Base-by-base conservation (phyloP, 169 alveolate genomes). In the Cryptosporidium felis region DNA sequence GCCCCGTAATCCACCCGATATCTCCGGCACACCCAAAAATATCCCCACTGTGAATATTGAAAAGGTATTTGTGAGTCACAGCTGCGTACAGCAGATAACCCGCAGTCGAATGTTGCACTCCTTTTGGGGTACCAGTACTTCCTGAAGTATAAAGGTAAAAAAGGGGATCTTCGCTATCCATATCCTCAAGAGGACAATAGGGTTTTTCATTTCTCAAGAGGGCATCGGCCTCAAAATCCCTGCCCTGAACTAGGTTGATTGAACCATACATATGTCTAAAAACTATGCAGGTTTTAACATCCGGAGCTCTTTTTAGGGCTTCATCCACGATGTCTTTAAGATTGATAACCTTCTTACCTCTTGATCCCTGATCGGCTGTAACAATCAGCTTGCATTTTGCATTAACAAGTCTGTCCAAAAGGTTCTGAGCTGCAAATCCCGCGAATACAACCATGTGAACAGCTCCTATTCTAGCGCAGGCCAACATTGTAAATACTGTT, bases 1-100 rank as follows among this genome's bases (percentile, higher is more conserved):
- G 99, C 2, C 99, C 99, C 10, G 98, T 96, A 79, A 97, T 97
- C 99, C 99, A 97, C 9, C 99, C 99, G 41, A 96, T 91, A 89
- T 97, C 99, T 5, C 99, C 98, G 44, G 97, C 95, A 80, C 98
- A 95, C 26, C 97, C 97, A 88, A 93, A 95, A 40, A 94, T 88
- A 88, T 96, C 99, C 16, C 96, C 95, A 6, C 82, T 88, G 45
- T 91, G 92, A 62, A 91, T 89, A 88, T 96, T 97, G 82, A 95
- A 96, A 40, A 94, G 90, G 90, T 94, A 92, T 74, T 95, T 95
- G 81, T 92, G 94, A 4, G 98, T 93, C 14, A 96, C 89, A 38
- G 92, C 93, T 36, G 97, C 94, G 80, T 93, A 96, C 41, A 95
- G 90, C 93, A 94, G 89, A 80, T 93, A 95, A 3, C 98, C 99